phyloP scores from a whole-genome alignment of 805 yeast genomes.

The Saturnispora mendoncae region DNA sequence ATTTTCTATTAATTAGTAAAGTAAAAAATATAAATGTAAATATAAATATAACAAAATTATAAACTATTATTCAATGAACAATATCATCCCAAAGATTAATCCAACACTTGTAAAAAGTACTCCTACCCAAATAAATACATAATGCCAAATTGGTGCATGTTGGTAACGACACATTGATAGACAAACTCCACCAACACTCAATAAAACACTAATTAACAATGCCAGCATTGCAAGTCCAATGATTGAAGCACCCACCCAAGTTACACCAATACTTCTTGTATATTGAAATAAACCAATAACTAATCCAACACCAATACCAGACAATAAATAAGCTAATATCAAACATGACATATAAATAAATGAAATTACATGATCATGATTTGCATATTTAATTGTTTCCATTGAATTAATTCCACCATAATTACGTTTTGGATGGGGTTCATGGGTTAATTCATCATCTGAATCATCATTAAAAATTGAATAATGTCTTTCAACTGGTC shows the following conservation, averaged over 20 bases:
- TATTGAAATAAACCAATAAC: conserved; percentile 18
- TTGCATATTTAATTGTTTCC: conserved; percentile 12
- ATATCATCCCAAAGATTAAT: conserved; percentile 3
- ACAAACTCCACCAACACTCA: conserved; percentile 37
- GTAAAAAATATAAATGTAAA: too few species aligned
- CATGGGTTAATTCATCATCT: conserved; percentile 4
- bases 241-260: conserved; percentile 21
- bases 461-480: conserved; percentile 6
- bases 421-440: conserved; percentile 6
- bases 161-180: conserved; percentile 34
- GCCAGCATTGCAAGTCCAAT: conserved; percentile 34
- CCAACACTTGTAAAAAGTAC: conserved; percentile 23
- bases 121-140: conserved; percentile 34
- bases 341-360: conserved; percentile 36
- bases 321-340: conserved; percentile 32
- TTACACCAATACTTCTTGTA: conserved; percentile 14
- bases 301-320: conserved; percentile 38
- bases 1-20: too few species aligned
- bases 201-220: conserved; percentile 29
- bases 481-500: conserved; percentile 7
- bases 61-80: conserved; percentile 2
- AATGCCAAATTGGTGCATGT: conserved; percentile 35
- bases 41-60: too few species aligned
- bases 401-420: conserved; percentile 16
- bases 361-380: conserved; percentile 36